These are phyloP conservation scores for Boletus tylopilopsis DNA, from an alignment of 768 basidiomycete species.

Conservation along the genomic window DNA sequence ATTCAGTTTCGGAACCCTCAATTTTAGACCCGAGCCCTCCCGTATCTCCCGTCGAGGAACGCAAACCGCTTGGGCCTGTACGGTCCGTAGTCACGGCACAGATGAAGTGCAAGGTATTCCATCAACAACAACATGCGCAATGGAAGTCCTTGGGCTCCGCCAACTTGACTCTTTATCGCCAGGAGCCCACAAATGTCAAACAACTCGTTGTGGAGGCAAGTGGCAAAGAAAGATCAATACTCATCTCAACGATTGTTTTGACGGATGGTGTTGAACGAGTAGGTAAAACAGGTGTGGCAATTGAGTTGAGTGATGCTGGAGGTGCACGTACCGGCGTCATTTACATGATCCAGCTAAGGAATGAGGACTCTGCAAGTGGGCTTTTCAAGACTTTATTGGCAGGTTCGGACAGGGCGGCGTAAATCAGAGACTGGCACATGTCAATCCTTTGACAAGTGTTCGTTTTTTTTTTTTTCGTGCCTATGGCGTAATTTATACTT, in stretches of 20 bases:
- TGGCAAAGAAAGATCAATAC: slow-evolving; percentile 63
- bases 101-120: slow-evolving; percentile 98
- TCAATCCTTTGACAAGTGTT: not conserved
- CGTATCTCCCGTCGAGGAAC: slow-evolving; percentile 67
- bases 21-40: slow-evolving; percentile 80
- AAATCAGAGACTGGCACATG: not conserved
- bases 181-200: slow-evolving; percentile 85
- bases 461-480: not conserved
- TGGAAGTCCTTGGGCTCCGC: slow-evolving; percentile 95
- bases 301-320: slow-evolving; percentile 82
- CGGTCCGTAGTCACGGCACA: slow-evolving; percentile 77
- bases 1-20: slow-evolving; percentile 49
- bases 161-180: slow-evolving; percentile 80
- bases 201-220: slow-evolving; percentile 94
- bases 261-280: slow-evolving; percentile 97
- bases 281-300: slow-evolving; percentile 97
- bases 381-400: slow-evolving; percentile 84
- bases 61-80: slow-evolving; percentile 57
- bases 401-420: slow-evolving; percentile 71
- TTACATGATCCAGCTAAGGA: slow-evolving; percentile 96
- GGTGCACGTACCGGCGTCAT: slow-evolving; percentile 91
- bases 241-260: slow-evolving; percentile 94
- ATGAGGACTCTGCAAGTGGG: slow-evolving; percentile 79
- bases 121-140: slow-evolving; percentile 93
- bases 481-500: not conserved